These are phyloP conservation scores for Alternaria sp. DNA, from an alignment of 2,329 filamentous ascomycete genomes.

Conservation along the genomic window DNA sequence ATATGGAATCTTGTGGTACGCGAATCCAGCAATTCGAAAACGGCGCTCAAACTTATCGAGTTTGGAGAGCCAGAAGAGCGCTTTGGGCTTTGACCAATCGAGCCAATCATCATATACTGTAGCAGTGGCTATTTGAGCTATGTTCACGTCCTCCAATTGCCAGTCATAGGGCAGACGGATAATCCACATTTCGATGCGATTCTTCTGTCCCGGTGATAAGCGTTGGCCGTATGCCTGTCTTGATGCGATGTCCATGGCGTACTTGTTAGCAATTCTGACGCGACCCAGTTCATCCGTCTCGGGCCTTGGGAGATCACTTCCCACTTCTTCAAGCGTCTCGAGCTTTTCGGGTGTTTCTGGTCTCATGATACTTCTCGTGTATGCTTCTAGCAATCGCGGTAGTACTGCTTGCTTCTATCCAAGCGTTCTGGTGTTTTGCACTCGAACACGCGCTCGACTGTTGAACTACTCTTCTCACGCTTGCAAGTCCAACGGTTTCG, in stretches of 20 bases:
- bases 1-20: constrained; percentile 17
- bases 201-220: background rate
- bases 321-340: background rate
- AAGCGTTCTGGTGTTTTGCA: too few species aligned
- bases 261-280: background rate
- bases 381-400: background rate
- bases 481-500: background rate
- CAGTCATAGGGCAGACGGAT: background rate
- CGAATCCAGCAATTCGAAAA: constrained; percentile 12
- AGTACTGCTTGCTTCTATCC: too few species aligned
- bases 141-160: background rate
- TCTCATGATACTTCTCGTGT: background rate
- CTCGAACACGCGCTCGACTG: too few species aligned
- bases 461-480: background rate
- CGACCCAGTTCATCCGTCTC: background rate
- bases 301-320: background rate
- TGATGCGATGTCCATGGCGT: background rate
- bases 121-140: background rate
- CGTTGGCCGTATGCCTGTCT: background rate
- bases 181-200: constrained; percentile 3
- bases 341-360: background rate
- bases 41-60: constrained; percentile 16
- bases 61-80: constrained; percentile 9
- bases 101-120: constrained; percentile 17
- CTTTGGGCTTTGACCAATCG: constrained; percentile 5